Evolutionary conservation across 306 rosid genomes (phyloP).

Genomic region (Lotus japonicus): DNA sequence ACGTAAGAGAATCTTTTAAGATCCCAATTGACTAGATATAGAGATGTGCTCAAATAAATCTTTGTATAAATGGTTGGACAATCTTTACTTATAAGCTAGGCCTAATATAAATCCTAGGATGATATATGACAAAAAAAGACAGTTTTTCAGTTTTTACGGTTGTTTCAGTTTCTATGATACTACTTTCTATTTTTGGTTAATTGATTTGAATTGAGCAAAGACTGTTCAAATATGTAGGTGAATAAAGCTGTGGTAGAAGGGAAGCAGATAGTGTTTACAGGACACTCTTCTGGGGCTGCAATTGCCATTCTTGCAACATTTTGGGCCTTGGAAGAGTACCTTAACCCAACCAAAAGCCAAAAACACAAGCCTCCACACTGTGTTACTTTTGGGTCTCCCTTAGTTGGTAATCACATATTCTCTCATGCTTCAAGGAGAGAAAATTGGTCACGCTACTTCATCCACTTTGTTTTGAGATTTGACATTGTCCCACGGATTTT

Average conservation of each 20-base stretch:
- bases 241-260: background rate
- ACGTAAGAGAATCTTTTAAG: too few relatives aligned
- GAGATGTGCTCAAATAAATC: too few relatives aligned
- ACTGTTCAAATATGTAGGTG: conserved; percentile 40
- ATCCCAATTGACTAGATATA: too few relatives aligned
- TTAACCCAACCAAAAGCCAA: background rate
- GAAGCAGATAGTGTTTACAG: conserved; percentile 56
- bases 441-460: conserved; percentile 56
- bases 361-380: conserved; percentile 23
- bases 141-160: background rate
- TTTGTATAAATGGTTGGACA: background rate
- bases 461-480: conserved; percentile 51
- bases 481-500: conserved; percentile 66
- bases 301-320: conserved; percentile 57
- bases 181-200: background rate
- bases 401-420: conserved; percentile 55
- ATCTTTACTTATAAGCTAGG: background rate
- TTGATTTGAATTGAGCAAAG: background rate
- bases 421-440: conserved; percentile 80
- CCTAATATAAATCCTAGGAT: too few relatives aligned
- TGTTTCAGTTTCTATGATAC: background rate
- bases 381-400: conserved; percentile 79
- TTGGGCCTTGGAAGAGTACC: conserved; percentile 44
- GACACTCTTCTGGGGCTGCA: conserved; percentile 67
- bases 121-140: too few relatives aligned